These are phyloP conservation scores for Phytophthora uliginosa DNA, from an alignment of 352 stramenopile genomes.

Conservation along the genomic window DNA sequence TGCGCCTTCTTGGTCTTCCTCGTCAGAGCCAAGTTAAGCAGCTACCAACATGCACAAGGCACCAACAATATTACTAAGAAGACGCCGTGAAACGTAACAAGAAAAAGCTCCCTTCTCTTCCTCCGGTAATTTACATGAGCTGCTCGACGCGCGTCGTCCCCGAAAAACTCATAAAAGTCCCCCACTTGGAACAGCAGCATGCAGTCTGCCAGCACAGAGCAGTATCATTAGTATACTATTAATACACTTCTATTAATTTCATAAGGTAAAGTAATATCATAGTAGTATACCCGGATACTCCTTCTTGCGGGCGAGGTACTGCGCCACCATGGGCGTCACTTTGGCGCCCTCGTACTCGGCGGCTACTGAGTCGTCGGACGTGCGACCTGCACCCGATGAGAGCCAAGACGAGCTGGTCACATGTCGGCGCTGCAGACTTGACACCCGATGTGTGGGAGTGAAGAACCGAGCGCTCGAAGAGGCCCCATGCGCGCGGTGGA, in stretches of 20 bases:
- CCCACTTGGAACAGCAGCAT: conserved; percentile 88
- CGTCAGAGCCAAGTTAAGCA: conserved; percentile 79
- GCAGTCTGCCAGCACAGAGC: conserved; percentile 52
- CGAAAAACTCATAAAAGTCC: conserved; percentile 90
- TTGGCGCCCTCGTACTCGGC: conserved; percentile 20
- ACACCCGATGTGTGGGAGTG: neutral
- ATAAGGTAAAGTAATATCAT: neutral
- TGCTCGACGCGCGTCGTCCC: conserved; percentile 73
- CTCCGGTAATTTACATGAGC: conserved; percentile 54
- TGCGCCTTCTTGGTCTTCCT: conserved; percentile 72
- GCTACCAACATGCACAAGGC: conserved; percentile 32
- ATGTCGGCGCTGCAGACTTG: conserved; percentile 10
- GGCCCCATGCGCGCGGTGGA: conserved; percentile 4
- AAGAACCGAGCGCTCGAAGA: conserved; percentile 21
- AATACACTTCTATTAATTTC: neutral
- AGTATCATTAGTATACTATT: neutral
- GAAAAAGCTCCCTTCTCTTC: neutral
- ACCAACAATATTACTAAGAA: neutral
- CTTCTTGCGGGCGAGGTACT: conserved; percentile 82
- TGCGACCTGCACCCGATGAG: conserved; percentile 17
- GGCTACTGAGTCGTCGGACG: neutral
- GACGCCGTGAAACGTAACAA: neutral
- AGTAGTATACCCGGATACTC: conserved; percentile 66
- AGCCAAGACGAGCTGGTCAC: conserved; percentile 16
- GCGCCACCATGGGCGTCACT: conserved; percentile 74